phyloP scores from a whole-genome alignment of 1,139 yeast species.

The Debaryomyces nepalensis region DNA sequence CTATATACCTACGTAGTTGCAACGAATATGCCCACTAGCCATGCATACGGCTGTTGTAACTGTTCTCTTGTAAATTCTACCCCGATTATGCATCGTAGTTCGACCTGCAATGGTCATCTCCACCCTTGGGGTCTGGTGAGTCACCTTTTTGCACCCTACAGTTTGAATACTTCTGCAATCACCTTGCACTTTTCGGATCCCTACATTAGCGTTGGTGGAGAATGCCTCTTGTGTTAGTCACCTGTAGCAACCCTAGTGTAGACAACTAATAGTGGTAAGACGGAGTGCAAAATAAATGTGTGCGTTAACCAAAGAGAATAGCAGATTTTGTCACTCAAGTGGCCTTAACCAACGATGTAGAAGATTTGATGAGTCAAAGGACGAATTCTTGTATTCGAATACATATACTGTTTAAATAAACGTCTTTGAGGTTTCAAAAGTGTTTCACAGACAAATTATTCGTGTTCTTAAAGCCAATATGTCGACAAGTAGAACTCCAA shows the following conservation, averaged over 20 bases:
- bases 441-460: constrained; percentile 12
- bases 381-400: constrained; percentile 8
- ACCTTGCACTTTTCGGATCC: neutral
- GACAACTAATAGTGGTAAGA: neutral
- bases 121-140: neutral
- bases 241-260: neutral
- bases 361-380: constrained; percentile 5
- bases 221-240: neutral
- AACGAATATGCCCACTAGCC: neutral
- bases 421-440: constrained; percentile 12
- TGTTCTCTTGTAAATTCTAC: neutral
- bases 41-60: neutral
- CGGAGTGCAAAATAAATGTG: neutral
- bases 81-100: neutral
- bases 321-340: constrained; percentile 5
- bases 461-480: constrained; percentile 24
- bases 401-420: constrained; percentile 3
- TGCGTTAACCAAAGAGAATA: neutral
- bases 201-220: neutral
- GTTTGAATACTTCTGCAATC: neutral
- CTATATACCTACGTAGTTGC: neutral
- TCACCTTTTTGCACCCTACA: neutral
- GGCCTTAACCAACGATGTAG: neutral
- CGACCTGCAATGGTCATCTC: too few relatives aligned
- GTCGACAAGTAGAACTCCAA: constrained; percentile 35